Base-by-base conservation (phyloP, 495 filamentous ascomycete genomes). In the Xylaria bambusicola region DNA sequence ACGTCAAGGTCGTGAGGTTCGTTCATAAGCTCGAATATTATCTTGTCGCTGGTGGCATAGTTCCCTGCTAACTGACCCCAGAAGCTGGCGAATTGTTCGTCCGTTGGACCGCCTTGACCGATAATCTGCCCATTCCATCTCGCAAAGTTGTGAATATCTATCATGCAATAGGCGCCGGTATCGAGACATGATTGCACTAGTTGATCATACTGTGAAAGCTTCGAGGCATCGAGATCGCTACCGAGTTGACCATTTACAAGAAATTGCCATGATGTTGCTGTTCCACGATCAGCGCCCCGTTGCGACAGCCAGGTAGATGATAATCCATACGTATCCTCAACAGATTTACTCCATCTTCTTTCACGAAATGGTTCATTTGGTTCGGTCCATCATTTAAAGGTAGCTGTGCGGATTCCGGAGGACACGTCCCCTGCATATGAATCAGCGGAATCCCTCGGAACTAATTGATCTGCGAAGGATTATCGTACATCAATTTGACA, bases 21-120 rank as follows among this genome's bases (percentile, higher is more conserved):
- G 65, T 86, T 88, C 80, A 87, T 85, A 44, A 86, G 66, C 35
- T 84, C 84, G 68, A 87, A 86, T n/a, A 79, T 68, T 23, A 85
- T 70, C 13, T 77, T 80, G 4, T 71, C 48, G n/a, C 76, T 55
- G 7, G 31, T 49, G 18, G 73, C 76, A 60, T 86, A 87, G 51
- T 83, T 80, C 10, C 66, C 75, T 3, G 85, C 85, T 8, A 88
- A 62, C 64, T 84, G 77, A 4, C 62, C 66, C 85, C 85, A 88
- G 8, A 87, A 65, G 56, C 69, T 67, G 5, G 76, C 75, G 52
- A 87, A 82, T n/a, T 86, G 74, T 18, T 71, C 78, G 63, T 85
- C 77, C 6, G 76, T 78, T 2, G 83, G 80, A 2, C 81, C 82
- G 21, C 79, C 77, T 61, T 86, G 83, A 1, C 84, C 85, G 63